Evolutionary conservation across 1,139 yeast genomes (phyloP), one percentile per base, ranked within the genome.

Genomic region (Kodamaea sp.): DNA sequence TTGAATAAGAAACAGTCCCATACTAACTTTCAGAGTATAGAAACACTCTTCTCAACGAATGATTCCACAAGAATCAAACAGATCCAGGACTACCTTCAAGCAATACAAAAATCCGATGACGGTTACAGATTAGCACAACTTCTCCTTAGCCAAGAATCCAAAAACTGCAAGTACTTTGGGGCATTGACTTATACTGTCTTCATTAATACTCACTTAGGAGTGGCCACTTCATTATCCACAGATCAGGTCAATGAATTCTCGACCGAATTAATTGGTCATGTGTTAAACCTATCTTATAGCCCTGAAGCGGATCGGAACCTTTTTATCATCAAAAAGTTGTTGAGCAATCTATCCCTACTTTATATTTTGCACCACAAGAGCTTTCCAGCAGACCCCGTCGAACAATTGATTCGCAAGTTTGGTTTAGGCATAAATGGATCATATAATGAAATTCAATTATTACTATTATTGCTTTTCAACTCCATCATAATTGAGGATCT

Each of bases 121-220:
- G 86, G 84, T 0, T 59, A 69, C 42, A 47, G 54, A 7, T 49
- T 82, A 21, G 88, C 86, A 0, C 66, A 68, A 34, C 55, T 66
- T 26, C 57, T 83, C 16, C 54, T 81, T 22, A 50, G 57, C 4
- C 59, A 59, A 3, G 53, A 57, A 7, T 70, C 77, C 3, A 47
- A 63, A 24, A 76, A 77, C 47, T 79, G 82, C 36, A 72, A 74
- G 46, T 84, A 78, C 54, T 83, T 83, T 51, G 92, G 92, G 1
- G 90, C 90, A 0, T 61, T 83, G 38, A 82, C 90, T 0, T 76
- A 77, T 36, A 73, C 88, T 0, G 75, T 70, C 7, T 80, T 80
- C 20, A 76, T 78, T 32, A 60, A 79, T 29, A 72, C 67, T 30
- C 55, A 35, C 38, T 21, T 35, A 7, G 33, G 26, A 4, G 12